Base-by-base conservation (phyloP, 345 rosid species). In the Citrus maxima region DNA sequence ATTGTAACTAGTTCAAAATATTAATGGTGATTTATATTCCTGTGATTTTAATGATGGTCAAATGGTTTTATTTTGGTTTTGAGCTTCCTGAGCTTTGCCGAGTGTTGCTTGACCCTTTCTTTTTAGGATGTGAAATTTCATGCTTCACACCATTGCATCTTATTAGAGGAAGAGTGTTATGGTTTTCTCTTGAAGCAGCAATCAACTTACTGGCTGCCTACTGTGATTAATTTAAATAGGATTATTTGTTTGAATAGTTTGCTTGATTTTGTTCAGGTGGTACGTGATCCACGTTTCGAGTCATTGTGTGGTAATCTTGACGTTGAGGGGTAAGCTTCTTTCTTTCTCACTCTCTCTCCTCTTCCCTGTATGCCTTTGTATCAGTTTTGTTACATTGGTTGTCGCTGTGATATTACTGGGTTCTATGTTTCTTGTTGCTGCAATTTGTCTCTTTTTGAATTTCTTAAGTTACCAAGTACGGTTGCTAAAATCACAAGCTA, bases 261-360 rank as follows among this genome's bases (percentile, higher is more conserved):
- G 24, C 35, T 56, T 56, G 21, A 28, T 32, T 56, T 28, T 72
- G 0, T 70, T 49, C 83, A 91, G 95, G 89, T 83, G 79, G 82
- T 80, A 55, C 89, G 93, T 1, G 98, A 95, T 81, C 98, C 98
- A 35, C 94, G 98, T 32, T 93, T 93, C 76, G 93, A 92, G 78
- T 78, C 93, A 69, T 77, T 88, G 69, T 88, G 86, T 76, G 98
- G 98, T 27, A 75, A 70, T 6, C 84, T 93, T 80, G 93, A 94
- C 72, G 80, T 75, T 55, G 92, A 88, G 2, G 96, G 97, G 98
- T 90, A 84, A 82, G 79, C 32, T 46, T 46, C 51, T 46, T 46
- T 46, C 1, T 46, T 46, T 46, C 51, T 64, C 73, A 46, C n/a
- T 56, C 62, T 69, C 72, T 62, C 21, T 19, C 27, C 4, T 0